Evolutionary conservation across 2,329 filamentous ascomycete genomes (phyloP), one percentile per base, ranked within the genome.

Genomic region (Penicillium sp.): DNA sequence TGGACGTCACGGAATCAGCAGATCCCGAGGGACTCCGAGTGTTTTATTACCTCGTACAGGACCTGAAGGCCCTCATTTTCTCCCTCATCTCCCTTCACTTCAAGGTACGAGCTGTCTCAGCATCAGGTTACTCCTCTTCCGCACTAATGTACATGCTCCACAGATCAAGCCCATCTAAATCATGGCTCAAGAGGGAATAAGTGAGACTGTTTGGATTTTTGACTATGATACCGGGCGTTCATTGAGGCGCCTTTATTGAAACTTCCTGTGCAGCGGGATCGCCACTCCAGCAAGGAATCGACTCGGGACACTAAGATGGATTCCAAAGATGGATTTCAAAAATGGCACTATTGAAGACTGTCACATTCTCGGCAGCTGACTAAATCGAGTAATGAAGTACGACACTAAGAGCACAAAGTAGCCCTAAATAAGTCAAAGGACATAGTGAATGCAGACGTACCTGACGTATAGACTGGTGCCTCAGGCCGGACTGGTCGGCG

Each of bases 21-120:
- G 94, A 99, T 69, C 94, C 94, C 1, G 94, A 99, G 75, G 94
- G 94, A 28, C 83, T 99, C 12, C 85, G 94, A 45, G 94, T 99
- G 3, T 99, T 99, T 75, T 99, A 99, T 79, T 99, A 99, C 70
- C 85, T 99, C 7, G 93, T 97, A 5, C 94, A 99, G 70, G 94
- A 99, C 70, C 78, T 99, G 24, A 99, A 97, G 76, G 94, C 94
- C 0, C 80, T 99, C 34, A 90, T 99, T 3, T 99, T 99, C 74
- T 96, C 93, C 49, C 76, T 99, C 60, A 99, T 97, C 65, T 90
- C 90, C 2, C 81, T 99, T 59, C 94, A 99, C 77, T 99, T 99
- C 81, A 99, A 99, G 87, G 85, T 85, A 70, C 54, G 43, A 31
- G 43, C 21, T 47, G 23, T 16, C 18, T 15, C 4, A 9, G 6